phyloP scores from a whole-genome alignment of 2,329 filamentous ascomycete species.

The Aspergillus sp. region DNA sequence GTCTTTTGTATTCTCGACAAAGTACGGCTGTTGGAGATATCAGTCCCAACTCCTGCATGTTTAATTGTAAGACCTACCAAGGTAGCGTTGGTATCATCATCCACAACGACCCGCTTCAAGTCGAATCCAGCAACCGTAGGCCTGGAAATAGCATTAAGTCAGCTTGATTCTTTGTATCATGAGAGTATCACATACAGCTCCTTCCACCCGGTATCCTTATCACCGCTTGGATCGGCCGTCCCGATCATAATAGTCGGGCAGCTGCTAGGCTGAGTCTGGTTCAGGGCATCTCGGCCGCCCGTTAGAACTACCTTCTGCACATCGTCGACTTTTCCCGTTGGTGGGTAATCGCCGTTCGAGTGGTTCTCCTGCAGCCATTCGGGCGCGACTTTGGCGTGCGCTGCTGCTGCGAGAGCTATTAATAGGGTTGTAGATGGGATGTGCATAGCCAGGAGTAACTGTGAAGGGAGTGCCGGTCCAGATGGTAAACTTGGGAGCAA shows the following conservation, averaged over 20 bases:
- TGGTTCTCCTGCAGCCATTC: background rate
- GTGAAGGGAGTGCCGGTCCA: no score
- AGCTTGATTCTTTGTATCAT: background rate
- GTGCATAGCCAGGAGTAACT: background rate
- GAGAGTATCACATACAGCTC: background rate
- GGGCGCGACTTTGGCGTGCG: background rate
- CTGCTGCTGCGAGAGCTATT: background rate
- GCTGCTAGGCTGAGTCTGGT: background rate
- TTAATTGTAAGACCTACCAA: background rate
- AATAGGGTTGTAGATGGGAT: background rate
- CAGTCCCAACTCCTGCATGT: background rate
- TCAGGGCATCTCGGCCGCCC: background rate
- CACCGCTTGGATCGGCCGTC: background rate
- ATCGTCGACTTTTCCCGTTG: background rate
- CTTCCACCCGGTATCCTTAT: background rate
- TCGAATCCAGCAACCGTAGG: background rate
- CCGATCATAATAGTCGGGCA: background rate
- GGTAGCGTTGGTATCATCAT: background rate
- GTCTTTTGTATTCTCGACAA: background rate
- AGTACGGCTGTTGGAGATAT: background rate
- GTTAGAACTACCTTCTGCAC: background rate
- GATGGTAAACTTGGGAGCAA: no score
- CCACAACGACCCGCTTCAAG: background rate
- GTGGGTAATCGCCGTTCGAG: background rate
- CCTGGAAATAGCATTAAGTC: background rate